Evolutionary conservation across 2,329 filamentous ascomycete genomes (phyloP).

Genomic region (Exophiala spinifera): DNA sequence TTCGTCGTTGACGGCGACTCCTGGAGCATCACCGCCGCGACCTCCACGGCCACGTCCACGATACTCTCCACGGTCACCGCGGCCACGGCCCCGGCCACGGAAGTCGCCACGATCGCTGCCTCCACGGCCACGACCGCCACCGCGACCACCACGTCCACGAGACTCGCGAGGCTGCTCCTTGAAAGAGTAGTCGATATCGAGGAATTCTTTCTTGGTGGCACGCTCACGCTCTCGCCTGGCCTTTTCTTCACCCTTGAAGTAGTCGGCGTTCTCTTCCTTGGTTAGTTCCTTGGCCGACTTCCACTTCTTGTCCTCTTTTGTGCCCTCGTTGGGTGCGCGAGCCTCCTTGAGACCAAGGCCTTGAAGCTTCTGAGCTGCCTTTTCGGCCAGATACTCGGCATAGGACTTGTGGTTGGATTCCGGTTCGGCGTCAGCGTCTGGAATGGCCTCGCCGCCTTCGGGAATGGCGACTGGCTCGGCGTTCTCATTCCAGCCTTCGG

Average conservation of each 20-base stretch:
- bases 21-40: conserved; percentile 28
- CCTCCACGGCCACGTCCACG: conserved; percentile 37
- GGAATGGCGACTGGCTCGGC: conserved; percentile 22
- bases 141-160: conserved; percentile 45
- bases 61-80: conserved; percentile 45
- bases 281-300: conserved; percentile 41
- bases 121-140: conserved; percentile 45
- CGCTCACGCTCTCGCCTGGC: conserved; percentile 77
- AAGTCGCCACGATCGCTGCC: conserved; percentile 43
- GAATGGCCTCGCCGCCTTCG: conserved; percentile 30
- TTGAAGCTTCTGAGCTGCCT: conserved; percentile 71
- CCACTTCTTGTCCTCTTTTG: conserved; percentile 69
- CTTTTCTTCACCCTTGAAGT: conserved; percentile 77
- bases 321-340: conserved; percentile 90
- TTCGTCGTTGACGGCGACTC: conserved; percentile 28
- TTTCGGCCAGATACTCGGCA: conserved; percentile 78
- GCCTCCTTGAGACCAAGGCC: conserved; percentile 63
- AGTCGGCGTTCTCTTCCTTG: conserved; percentile 63
- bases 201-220: conserved; percentile 76
- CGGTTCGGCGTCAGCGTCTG: conserved; percentile 50
- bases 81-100: conserved; percentile 39
- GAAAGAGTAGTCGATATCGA: conserved; percentile 85
- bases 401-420: conserved; percentile 91
- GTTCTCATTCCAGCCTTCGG: conserved; percentile 33
- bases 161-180: conserved; percentile 63